A percentile compares a stretch with the other conserved stretches of the same genome.
Evolutionary conservation across 2,329 filamentous ascomycete genomes (phyloP).

Genomic region (Alternaria rosae): DNA sequence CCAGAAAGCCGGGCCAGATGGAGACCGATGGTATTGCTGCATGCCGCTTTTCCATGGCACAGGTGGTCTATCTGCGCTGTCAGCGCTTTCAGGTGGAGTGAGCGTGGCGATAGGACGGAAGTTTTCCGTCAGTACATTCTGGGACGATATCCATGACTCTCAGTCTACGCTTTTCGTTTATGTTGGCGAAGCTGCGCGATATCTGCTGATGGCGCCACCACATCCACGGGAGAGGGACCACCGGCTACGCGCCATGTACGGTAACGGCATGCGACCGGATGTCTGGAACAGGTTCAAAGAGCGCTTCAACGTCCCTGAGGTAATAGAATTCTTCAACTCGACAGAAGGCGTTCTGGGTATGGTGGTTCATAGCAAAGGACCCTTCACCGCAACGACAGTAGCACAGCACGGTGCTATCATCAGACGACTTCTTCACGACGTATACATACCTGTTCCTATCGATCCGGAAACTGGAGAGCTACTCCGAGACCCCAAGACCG

Average conservation of each 20-base stretch:
- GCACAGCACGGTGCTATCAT: conserved; percentile 73
- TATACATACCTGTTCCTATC: conserved; percentile 70
- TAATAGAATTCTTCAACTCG: conserved; percentile 79
- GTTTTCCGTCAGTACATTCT: conserved; percentile 74
- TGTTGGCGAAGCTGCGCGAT: conserved; percentile 78
- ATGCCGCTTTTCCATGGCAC: conserved; percentile 82
- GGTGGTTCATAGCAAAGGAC: conserved; percentile 60
- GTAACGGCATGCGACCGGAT: conserved; percentile 72
- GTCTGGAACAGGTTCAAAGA: conserved; percentile 70
- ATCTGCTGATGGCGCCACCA: conserved; percentile 71
- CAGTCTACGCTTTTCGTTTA: conserved; percentile 75
- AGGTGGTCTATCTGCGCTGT: conserved; percentile 65
- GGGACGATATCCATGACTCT: conserved; percentile 72
- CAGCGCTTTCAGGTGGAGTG: conserved; percentile 51
- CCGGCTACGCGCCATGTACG: conserved; percentile 66
- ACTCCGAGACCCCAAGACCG: conserved; percentile 68
- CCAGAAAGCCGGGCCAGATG: conserved; percentile 47
- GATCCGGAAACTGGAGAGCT: conserved; percentile 73
- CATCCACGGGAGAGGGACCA: conserved; percentile 66
- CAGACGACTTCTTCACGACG: conserved; percentile 60
- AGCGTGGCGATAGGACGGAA: conserved; percentile 68
- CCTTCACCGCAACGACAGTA: conserved; percentile 65
- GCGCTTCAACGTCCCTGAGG: conserved; percentile 66
- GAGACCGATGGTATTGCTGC: conserved; percentile 74
- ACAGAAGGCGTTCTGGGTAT: conserved; percentile 73